Percentiles rank a stretch among this genome's conserved stretches.
Evolutionary conservation across 2,329 filamentous ascomycete species (phyloP).

Genomic region (Akanthomyces lecanii): DNA sequence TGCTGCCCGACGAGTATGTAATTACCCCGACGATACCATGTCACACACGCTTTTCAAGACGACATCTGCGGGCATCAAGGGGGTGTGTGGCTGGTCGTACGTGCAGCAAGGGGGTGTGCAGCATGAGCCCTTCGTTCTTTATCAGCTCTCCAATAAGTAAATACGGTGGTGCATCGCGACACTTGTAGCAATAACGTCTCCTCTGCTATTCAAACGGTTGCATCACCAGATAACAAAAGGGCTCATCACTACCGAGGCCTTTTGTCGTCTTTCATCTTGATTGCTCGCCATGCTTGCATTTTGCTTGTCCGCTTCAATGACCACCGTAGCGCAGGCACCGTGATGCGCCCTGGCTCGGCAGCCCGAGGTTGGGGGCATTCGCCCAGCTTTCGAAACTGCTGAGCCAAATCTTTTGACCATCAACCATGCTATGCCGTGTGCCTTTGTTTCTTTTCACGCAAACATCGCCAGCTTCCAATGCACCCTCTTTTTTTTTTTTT

Average conservation of each 20-base stretch:
- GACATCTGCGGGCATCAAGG: not conserved
- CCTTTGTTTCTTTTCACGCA: not conserved
- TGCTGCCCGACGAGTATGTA: not conserved
- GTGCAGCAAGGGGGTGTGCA: not conserved
- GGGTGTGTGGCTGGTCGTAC: not conserved
- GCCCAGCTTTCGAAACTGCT: too few species aligned
- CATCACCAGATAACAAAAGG: not conserved
- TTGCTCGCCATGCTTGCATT: not conserved
- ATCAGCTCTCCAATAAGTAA: not conserved
- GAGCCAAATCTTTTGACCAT: too few species aligned
- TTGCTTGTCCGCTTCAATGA: slow-evolving; percentile 1
- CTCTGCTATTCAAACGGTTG: slow-evolving; percentile 1
- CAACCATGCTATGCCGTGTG: not conserved
- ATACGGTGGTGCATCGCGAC: not conserved
- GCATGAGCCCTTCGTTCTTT: not conserved
- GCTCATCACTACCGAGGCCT: too few species aligned
- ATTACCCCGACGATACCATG: not conserved
- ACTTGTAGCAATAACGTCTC: not conserved
- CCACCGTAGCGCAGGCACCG: not conserved
- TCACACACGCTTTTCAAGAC: slow-evolving; percentile 1
- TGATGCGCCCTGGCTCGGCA: not conserved
- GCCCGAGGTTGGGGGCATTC: not conserved
- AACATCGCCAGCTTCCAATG: not conserved
- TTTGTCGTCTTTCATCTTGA: too few species aligned
- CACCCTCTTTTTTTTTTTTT: not conserved